Base-by-base conservation (phyloP, 306 rosid genomes). In the Pyrus betulifolia region DNA sequence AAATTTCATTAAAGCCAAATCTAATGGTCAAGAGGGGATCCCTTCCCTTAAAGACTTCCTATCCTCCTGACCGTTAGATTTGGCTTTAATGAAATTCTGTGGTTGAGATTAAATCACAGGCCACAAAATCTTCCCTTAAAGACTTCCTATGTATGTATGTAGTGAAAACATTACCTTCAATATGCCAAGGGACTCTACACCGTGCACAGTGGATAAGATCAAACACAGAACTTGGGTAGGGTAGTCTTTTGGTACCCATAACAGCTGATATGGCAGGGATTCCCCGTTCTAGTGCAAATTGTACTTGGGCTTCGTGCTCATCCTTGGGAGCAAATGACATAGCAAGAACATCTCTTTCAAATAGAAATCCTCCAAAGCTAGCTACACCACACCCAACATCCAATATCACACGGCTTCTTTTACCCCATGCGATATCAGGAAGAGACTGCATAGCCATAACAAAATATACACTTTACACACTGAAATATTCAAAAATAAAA, bases 381-480 rank as follows among this genome's bases (percentile, higher is more conserved):
- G 98, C 98, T 59, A 93, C 98, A 25, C 98, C 98, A 67, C 98
- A 93, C 71, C 98, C 98, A 49, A 91, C 93, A 19, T 93, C 98
- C 74, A 91, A 83, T 80, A 91, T 42, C 82, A 93, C 98, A 44
- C 95, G 95, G 78, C 85, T 90, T 80, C 93, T 82, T 87, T 89
- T 93, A 63, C 98, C 98, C 98, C 98, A 93, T 5, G 87, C 91
- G 71, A 93, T 89, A 59, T 78, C 70, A 12, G 88, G 90, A 75
- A 91, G 85, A 74, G 96, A 74, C 98, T 93, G 87, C 81, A 83
- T 35, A 74, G 22, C 70, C 75, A 69, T 61, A 45, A 79, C 40
- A 25, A 45, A 67, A 25, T 28, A 52, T 74, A 74, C 67, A 78
- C 19, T 23, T 79, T 33, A 77, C 22, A 10, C 67, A 75, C 40